Evolutionary conservation across 148 eudicot species (phyloP).

Genomic region (Persicaria tinctoria): DNA sequence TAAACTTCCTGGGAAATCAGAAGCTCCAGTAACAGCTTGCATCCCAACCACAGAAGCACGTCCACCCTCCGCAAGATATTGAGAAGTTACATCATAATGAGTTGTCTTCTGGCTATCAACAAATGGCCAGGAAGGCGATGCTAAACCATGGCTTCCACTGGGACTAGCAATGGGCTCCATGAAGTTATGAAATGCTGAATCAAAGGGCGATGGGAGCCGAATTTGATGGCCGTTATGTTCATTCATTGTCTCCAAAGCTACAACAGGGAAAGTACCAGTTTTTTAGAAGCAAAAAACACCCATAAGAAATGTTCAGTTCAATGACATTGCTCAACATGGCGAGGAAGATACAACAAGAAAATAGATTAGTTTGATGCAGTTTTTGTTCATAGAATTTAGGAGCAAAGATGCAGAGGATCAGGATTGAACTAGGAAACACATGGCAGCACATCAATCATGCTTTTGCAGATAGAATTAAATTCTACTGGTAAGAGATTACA

Average conservation of each 20-base stretch:
- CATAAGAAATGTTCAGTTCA: neutral
- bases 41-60: neutral
- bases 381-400: neutral
- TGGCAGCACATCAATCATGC: neutral
- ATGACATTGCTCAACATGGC: neutral
- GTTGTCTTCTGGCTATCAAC: neutral
- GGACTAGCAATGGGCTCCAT: neutral
- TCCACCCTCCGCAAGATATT: neutral
- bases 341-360: neutral
- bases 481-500: neutral
- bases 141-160: neutral
- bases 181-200: neutral
- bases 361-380: neutral
- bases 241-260: conserved; percentile 3
- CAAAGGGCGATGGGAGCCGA: neutral
- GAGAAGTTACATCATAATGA: neutral
- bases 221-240: neutral
- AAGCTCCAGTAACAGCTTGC: neutral
- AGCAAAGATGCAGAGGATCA: neutral
- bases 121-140: neutral
- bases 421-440: neutral
- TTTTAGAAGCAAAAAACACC: neutral
- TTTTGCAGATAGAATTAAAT: neutral
- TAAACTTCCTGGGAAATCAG: neutral
- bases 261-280: neutral